These are phyloP conservation scores for Coemansia sp. DNA, from an alignment of 192 early-diverging fungal species.

Conservation along the genomic window DNA sequence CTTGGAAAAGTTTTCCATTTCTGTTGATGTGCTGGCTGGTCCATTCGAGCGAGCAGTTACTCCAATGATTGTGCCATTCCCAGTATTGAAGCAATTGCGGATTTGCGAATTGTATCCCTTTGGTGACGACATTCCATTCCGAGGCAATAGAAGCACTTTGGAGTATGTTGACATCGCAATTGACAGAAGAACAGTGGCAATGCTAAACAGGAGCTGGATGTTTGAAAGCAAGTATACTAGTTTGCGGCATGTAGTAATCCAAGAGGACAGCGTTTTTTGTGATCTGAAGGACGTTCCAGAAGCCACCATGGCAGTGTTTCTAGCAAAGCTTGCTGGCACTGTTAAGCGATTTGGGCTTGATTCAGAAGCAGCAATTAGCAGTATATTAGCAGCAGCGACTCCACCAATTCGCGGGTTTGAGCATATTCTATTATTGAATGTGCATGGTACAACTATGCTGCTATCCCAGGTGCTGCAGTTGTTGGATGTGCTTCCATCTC, in stretches of 20 bases:
- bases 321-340: neutral
- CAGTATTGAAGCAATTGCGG: neutral
- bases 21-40: neutral
- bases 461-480: neutral
- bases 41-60: neutral
- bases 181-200: neutral
- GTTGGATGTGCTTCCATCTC: neutral
- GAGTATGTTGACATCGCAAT: neutral
- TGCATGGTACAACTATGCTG: neutral
- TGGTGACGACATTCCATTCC: neutral
- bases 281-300: neutral
- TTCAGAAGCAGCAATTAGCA: no score
- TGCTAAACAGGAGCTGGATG: neutral
- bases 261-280: neutral
- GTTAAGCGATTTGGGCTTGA: neutral
- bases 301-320: neutral
- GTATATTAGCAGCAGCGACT: no score
- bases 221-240: neutral
- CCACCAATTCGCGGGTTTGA: neutral
- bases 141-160: neutral
- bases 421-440: neutral
- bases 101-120: neutral
- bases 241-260: neutral
- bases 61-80: neutral
- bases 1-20: neutral